Conservation (phyloP, 1,284 basidiomycete genomes). For the Cutaneotrichosporon dermatis region DNA sequence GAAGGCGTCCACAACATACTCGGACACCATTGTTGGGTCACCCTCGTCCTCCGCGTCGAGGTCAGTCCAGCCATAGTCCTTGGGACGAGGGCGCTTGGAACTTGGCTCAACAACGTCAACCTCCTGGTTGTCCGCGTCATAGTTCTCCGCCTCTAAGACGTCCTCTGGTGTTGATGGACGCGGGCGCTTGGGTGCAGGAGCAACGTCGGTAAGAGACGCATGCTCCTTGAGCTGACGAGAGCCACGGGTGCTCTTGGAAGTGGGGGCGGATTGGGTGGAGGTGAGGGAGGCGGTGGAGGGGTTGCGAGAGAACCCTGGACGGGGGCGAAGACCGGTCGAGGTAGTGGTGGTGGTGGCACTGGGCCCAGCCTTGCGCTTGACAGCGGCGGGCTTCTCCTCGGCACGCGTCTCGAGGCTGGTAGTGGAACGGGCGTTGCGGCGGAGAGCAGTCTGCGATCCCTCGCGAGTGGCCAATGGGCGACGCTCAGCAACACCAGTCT, state of each 20-base stretch:
- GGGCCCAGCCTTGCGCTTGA: conserved; percentile 30
- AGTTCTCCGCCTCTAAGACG: conserved; percentile 29
- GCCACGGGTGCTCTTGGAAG: conserved; percentile 1
- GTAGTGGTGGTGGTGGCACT: conserved; percentile 7
- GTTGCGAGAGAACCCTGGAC: conserved; percentile 7
- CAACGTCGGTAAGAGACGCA: conserved; percentile 22
- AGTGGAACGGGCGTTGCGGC: conserved; percentile 7
- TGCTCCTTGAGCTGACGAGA: conserved; percentile 16
- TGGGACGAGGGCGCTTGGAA: conserved; percentile 27
- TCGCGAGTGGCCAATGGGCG: conserved; percentile 26
- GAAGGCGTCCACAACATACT: conserved; percentile 94
- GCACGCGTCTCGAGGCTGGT: conserved; percentile 8
- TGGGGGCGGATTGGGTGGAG: conserved; percentile 10
- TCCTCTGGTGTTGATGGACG: conserved; percentile 36
- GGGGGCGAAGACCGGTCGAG: conserved; percentile 2
- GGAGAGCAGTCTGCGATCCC: conserved; percentile 8
- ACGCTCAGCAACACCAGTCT: conserved; percentile 18
- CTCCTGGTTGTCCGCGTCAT: conserved; percentile 38
- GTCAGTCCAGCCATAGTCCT: conserved; percentile 67
- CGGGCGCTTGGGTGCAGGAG: conserved; percentile 37
- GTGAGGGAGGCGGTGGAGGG: conserved; percentile 8
- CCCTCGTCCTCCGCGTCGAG: conserved; percentile 89
- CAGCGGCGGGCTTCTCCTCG: conserved; percentile 20
- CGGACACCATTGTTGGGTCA: conserved; percentile 93
- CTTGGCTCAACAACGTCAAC: conserved; percentile 9